Evolutionary conservation across 2,329 filamentous ascomycete genomes (phyloP), one percentile per base, ranked within the genome.

Genomic region (Diaporthe sp.): DNA sequence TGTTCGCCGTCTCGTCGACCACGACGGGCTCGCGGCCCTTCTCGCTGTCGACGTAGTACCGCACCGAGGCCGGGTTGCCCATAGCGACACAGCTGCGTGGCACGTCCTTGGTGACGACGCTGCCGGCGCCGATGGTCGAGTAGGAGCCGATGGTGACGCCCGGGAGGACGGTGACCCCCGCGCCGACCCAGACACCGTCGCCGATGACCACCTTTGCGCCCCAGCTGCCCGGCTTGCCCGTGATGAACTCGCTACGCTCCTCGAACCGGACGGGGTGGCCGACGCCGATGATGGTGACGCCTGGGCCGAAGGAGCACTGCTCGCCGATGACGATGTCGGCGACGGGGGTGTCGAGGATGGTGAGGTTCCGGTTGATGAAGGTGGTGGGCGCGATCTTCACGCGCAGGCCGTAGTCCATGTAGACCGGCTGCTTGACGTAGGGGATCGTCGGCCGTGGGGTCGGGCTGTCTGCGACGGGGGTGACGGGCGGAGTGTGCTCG

Each of bases 121-220:
- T 79, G 60, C 81, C 79, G 28, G 82, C 81, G 8, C 80, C 82
- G 31, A 83, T 82, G 4, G 81, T 80, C 8, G 82, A 78, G 25
- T 82, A 79, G 55, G 77, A 62, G 28, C 82, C 82, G 13, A 83
- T 81, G 10, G 79, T 80, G 5, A 83, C 79, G 13, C 81, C 81
- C 12, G 79, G 80, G 79, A 86, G 61, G 49, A 86, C 83, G 3
- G 79, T 82, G 10, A 80, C 84, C 25, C 82, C 80, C 17, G 81
- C 82, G 2, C 85, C 84, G 58, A 87, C 83, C 84, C 84, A 86
- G 42, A 84, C 84, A 51, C 84, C 80, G 53, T 85, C 79, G 1
- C 82, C 84, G 65, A 86, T 84, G 2, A 76, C 79, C 44, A 86
- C 82, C 6, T 77, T 79, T 25, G 80, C 79, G 17, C 82, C 82